phyloP scores from a whole-genome alignment of 2,329 filamentous ascomycete species.

The Claviceps africana region DNA sequence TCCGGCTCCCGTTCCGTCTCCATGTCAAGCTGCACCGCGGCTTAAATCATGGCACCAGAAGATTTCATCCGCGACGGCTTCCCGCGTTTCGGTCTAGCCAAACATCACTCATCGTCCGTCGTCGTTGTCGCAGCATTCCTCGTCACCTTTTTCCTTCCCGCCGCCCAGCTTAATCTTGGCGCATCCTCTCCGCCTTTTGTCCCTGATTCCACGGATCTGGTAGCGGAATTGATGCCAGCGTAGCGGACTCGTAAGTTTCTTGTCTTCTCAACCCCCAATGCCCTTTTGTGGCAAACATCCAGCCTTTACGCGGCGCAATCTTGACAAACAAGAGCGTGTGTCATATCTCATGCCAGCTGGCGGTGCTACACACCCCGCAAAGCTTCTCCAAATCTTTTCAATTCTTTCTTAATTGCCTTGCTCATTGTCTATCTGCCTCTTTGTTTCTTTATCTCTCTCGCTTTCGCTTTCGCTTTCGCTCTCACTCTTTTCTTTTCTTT shows the following conservation, averaged over 20 bases:
- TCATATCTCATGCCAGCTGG: neutral
- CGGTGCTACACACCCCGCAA: neutral
- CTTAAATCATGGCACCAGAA: neutral
- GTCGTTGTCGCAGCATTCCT: neutral
- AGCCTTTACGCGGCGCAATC: neutral
- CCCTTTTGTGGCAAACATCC: neutral
- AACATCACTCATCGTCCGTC: neutral
- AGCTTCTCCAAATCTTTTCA: neutral
- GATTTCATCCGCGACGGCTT: neutral
- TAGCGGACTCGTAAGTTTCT: neutral
- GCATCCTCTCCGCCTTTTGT: neutral
- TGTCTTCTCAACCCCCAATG: neutral
- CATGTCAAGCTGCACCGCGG: neutral
- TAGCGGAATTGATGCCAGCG: neutral
- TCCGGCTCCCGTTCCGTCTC: slow-evolving; percentile 1
- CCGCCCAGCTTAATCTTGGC: neutral
- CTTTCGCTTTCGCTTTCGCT: no score
- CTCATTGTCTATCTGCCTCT: neutral
- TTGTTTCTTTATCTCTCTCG: no score
- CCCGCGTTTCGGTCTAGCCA: neutral
- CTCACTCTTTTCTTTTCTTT: no score
- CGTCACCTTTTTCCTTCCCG: neutral
- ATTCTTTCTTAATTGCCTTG: no score
- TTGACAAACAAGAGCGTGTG: neutral
- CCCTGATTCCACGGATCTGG: neutral